Percentiles rank a stretch among this genome's conserved stretches.
phyloP scores from a whole-genome alignment of 805 yeast genomes.

The Nakazawaea populi region DNA sequence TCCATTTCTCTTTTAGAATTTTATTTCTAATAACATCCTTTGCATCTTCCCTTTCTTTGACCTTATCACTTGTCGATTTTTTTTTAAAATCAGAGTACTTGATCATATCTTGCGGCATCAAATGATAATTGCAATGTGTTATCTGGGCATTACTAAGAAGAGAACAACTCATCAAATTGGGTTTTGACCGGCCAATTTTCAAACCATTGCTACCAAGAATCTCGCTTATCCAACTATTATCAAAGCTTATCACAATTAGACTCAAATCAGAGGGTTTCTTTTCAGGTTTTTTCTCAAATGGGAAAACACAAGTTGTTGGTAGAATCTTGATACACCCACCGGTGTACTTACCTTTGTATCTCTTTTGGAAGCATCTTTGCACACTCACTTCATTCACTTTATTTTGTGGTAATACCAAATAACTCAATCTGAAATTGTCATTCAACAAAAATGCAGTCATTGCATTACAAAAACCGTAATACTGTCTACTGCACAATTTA shows the following conservation, averaged over 20 bases:
- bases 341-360: constrained; percentile 11
- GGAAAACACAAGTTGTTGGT: constrained; percentile 11
- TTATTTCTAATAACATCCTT: constrained; percentile 5
- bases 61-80: background rate
- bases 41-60: constrained; percentile 6
- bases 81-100: constrained; percentile 7
- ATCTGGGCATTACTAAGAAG: background rate
- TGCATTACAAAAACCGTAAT: constrained; percentile 45
- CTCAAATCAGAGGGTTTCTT: constrained; percentile 20
- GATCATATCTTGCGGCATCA: constrained; percentile 5
- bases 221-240: constrained; percentile 20
- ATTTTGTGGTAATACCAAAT: constrained; percentile 40
- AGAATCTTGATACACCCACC: constrained; percentile 11
- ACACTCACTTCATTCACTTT: constrained; percentile 24
- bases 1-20: background rate
- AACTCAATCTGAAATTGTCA: constrained; percentile 34
- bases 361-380: constrained; percentile 34
- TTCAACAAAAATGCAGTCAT: constrained; percentile 30
- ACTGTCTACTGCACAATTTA: constrained; percentile 64
- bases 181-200: constrained; percentile 42
- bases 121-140: background rate
- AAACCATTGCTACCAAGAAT: constrained; percentile 49
- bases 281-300: constrained; percentile 9
- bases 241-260: constrained; percentile 18
- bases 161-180: background rate